A percentile compares a stretch with the other conserved stretches of the same genome.
phyloP scores from a whole-genome alignment of 177 flowering plant species.

The Vitis hybrid region DNA sequence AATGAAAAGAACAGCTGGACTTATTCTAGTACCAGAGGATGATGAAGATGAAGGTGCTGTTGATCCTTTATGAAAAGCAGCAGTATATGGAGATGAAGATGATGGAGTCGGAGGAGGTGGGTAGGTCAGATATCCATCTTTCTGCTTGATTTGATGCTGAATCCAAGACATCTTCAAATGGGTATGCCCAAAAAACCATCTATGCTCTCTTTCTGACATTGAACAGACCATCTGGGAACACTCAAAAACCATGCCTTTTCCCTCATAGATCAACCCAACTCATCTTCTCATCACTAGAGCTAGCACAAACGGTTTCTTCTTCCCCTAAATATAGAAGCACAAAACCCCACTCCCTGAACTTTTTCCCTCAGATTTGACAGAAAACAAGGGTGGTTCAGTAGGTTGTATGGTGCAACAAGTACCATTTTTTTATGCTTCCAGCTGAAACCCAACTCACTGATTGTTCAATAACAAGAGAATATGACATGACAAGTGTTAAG shows the following conservation, averaged over 20 bases:
- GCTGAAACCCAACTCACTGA: constrained; percentile 3
- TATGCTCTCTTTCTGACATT: constrained; percentile 20
- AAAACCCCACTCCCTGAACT: background rate
- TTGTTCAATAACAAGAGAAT: constrained; percentile 6
- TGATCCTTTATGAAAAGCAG: constrained; percentile 13
- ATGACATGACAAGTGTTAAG: background rate
- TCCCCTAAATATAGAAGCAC: background rate
- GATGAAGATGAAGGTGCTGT: constrained; percentile 21
- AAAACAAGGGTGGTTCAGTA: background rate
- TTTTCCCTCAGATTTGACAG: constrained; percentile 6
- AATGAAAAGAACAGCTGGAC: constrained; percentile 63
- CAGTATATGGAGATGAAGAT: constrained; percentile 14
- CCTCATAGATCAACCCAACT: constrained; percentile 1
- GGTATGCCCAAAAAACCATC: constrained; percentile 21
- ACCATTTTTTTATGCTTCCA: background rate
- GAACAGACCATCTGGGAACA: constrained; percentile 12
- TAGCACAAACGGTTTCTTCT: background rate
- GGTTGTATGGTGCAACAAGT: background rate
- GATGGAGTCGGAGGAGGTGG: constrained; percentile 32
- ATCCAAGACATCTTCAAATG: constrained; percentile 40
- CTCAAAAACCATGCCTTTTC: constrained; percentile 9
- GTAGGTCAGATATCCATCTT: constrained; percentile 31
- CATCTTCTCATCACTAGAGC: background rate
- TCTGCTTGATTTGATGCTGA: constrained; percentile 28
- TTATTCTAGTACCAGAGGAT: constrained; percentile 45